Base-by-base conservation (phyloP, 1,139 yeast species). In the Arxiozyma slooffiae region DNA sequence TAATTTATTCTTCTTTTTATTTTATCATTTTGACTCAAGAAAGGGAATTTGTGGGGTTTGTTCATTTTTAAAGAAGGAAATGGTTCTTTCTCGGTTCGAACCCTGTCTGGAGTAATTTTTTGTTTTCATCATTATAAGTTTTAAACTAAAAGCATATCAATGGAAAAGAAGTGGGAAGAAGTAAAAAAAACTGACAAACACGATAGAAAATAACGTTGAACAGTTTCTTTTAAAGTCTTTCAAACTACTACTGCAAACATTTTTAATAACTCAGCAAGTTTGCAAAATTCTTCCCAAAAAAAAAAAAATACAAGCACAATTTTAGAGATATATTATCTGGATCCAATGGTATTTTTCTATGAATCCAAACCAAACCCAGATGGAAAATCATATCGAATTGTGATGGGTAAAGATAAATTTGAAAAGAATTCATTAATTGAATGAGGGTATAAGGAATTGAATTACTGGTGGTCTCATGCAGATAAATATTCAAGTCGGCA, bases 401-500 rank as follows among this genome's bases (percentile, higher is more conserved):
- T 62, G 57, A 82, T 84, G 83, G 95, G 95, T 3, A 81, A 77
- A 60, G 87, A 86, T 64, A 85, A 85, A 65, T 71, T 74, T 54
- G 95, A 86, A 66, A 86, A 86, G 63, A 95, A 85, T 60, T 77
- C 80, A 24, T 69, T 87, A 52, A 82, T 87, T 52, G 81, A 80
- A 61, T 76, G 80, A 60, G 88, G 92, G 0, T 75, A 79, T 57
- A 82, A 81, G 17, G 79, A 77, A 53, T 51, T 63, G 48, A 58
- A 61, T 38, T 85, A 85, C 62, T 71, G 85, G 8, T 87, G 96
- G 94, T 86, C 87, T 61, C 95, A 86, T 65, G 90, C 83, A 8
- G 94, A 85, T 60, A 84, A 83, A 58, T 73, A 81, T 50, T 82
- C 90, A 11, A 82, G 90, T 43, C 95, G 94, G 0, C 95, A 87